Conservation (phyloP, 192 early-diverging fungal species). For the Coemansia sp. region DNA sequence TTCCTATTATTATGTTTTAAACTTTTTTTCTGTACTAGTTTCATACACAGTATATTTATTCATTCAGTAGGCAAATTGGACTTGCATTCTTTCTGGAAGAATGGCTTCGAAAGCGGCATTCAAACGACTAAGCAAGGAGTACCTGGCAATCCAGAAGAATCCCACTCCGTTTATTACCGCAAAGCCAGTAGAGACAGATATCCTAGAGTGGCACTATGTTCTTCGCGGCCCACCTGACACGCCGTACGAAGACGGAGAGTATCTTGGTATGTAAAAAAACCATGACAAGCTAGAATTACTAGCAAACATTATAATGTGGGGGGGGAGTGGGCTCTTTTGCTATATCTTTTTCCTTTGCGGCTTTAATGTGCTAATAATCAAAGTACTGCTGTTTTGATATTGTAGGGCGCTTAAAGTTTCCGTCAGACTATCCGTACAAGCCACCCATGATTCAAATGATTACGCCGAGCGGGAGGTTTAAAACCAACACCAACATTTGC, state of each 20-base stretch:
- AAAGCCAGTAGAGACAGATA: constrained; percentile 90
- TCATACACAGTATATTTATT: constrained; percentile 3
- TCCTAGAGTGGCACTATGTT: constrained; percentile 99
- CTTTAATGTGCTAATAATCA: background rate
- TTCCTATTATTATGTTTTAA: constrained; percentile 8
- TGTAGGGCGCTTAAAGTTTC: constrained; percentile 78
- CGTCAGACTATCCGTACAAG: constrained; percentile 95
- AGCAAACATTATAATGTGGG: background rate
- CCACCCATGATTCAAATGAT: constrained; percentile 84
- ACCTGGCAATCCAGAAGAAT: constrained; percentile 70
- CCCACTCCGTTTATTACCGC: constrained; percentile 90
- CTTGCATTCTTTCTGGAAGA: background rate
- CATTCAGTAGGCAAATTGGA: background rate
- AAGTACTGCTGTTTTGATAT: background rate
- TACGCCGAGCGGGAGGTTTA: constrained; percentile 87
- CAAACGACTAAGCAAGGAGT: constrained; percentile 81
- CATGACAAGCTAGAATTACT: background rate
- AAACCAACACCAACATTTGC: constrained; percentile 89
- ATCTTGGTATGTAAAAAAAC: constrained; percentile 70
- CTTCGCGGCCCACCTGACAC: constrained; percentile 95
- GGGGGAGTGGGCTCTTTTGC: background rate
- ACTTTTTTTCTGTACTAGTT: background rate
- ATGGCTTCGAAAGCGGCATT: constrained; percentile 85
- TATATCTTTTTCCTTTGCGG: background rate
- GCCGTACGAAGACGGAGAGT: constrained; percentile 90